phyloP scores from a whole-genome alignment of 768 basidiomycete species.

The Suillus subalutaceus region DNA sequence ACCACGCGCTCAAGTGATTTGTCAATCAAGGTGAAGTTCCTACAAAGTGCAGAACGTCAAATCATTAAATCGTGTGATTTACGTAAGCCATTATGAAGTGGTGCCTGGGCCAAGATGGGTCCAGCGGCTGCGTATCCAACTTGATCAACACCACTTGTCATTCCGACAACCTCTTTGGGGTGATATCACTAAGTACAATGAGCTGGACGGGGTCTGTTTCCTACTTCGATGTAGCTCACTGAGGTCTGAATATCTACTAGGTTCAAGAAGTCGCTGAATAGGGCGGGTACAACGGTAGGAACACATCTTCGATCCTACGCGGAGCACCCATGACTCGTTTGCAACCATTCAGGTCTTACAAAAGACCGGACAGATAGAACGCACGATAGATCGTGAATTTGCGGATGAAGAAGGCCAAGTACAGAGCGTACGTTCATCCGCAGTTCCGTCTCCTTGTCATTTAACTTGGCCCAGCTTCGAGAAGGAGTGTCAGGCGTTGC shows the following conservation, averaged over 20 bases:
- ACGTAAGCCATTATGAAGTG: neutral
- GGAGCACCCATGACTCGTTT: constrained; percentile 41
- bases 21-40: too few relatives aligned
- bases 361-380: constrained; percentile 97
- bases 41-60: neutral
- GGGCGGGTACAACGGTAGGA: constrained; percentile 86
- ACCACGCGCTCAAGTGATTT: too few relatives aligned
- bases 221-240: constrained; percentile 1
- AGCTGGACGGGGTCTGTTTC: constrained; percentile 57
- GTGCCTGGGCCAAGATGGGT: neutral
- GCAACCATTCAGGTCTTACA: constrained; percentile 72
- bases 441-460: constrained; percentile 5
- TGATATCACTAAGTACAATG: constrained; percentile 32
- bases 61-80: neutral
- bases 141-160: constrained; percentile 4
- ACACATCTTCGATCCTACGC: constrained; percentile 71
- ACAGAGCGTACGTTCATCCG: constrained; percentile 67
- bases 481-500: constrained; percentile 91
- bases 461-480: constrained; percentile 66
- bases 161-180: neutral
- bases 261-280: constrained; percentile 92
- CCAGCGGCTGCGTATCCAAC: too few relatives aligned
- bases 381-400: constrained; percentile 94
- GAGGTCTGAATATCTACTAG: constrained; percentile 40
- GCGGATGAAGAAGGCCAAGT: constrained; percentile 90